These are phyloP conservation scores for Emergomyces orientalis DNA, from an alignment of 2,329 filamentous ascomycete genomes.

Conservation along the genomic window DNA sequence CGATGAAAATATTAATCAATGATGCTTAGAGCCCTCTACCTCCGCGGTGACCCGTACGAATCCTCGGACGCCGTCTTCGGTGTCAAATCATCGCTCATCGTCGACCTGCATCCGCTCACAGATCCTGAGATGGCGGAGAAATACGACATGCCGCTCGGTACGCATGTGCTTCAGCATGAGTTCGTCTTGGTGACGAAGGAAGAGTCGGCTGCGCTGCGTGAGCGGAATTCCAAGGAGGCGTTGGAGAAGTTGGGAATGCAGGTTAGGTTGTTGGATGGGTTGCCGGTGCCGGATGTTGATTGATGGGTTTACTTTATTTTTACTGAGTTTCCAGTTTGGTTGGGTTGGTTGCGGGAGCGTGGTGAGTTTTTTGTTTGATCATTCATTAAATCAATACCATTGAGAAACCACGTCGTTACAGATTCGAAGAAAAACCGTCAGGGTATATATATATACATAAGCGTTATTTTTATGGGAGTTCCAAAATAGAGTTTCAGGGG, in stretches of 20 bases:
- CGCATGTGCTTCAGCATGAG: slow-evolving; percentile 58
- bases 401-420: too few species aligned
- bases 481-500: not conserved
- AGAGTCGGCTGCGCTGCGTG: slow-evolving; percentile 57
- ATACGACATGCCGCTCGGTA: slow-evolving; percentile 56
- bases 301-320: slow-evolving; percentile 21
- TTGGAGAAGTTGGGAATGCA: slow-evolving; percentile 57
- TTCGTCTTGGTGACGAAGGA: slow-evolving; percentile 67
- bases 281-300: slow-evolving; percentile 64
- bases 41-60: slow-evolving; percentile 71
- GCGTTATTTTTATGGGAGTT: not conserved
- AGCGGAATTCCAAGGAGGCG: slow-evolving; percentile 57
- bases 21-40: slow-evolving; percentile 52
- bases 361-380: not conserved
- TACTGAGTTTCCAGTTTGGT: too few species aligned
- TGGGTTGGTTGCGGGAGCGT: not conserved
- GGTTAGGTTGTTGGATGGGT: slow-evolving; percentile 64
- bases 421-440: too few species aligned
- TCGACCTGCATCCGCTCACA: slow-evolving; percentile 51
- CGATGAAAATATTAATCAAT: slow-evolving; percentile 33
- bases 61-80: slow-evolving; percentile 78
- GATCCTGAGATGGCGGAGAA: slow-evolving; percentile 43
- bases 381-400: too few species aligned
- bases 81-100: slow-evolving; percentile 69
- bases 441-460: too few species aligned